Conservation (phyloP, 2,329 filamentous ascomycete genomes). For the Talaromyces piceae region DNA sequence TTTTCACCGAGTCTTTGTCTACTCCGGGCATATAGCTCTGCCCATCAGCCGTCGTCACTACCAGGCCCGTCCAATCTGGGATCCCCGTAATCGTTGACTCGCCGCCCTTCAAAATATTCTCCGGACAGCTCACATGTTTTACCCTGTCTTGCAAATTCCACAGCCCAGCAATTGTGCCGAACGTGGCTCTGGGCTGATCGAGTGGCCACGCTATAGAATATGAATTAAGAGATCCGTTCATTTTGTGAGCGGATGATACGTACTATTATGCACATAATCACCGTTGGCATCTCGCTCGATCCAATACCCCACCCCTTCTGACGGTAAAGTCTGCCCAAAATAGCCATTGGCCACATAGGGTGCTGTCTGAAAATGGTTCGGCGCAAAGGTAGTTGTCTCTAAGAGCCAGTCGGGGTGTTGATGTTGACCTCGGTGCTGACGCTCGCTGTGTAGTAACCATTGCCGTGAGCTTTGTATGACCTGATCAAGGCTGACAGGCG, state of each 20-base stretch:
- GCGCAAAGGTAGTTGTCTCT: constrained; percentile 7
- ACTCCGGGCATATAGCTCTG: constrained; percentile 7
- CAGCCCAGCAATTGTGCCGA: constrained; percentile 10
- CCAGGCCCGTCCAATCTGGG: constrained; percentile 11
- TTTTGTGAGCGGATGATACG: not conserved
- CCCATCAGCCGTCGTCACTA: constrained; percentile 5
- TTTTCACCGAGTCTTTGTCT: constrained; percentile 2
- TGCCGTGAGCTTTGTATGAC: not conserved
- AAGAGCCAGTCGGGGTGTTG: constrained; percentile 1
- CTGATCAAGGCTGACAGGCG: not conserved
- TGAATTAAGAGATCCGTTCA: not conserved
- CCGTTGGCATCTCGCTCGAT: constrained; percentile 7
- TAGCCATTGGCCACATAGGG: constrained; percentile 11
- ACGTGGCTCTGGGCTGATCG: constrained; percentile 11
- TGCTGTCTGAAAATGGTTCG: constrained; percentile 9
- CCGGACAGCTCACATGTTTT: constrained; percentile 7
- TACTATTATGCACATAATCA: constrained; percentile 6
- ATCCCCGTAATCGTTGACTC: constrained; percentile 12
- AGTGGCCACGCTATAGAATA: constrained; percentile 8
- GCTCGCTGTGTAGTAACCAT: not conserved
- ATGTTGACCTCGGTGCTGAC: not conserved
- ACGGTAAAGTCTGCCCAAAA: constrained; percentile 8
- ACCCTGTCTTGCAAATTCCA: constrained; percentile 7
- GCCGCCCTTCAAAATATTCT: constrained; percentile 7
- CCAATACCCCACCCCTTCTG: constrained; percentile 10